phyloP scores from a whole-genome alignment of 352 stramenopile genomes.

The Phytophthora tentaculata region DNA sequence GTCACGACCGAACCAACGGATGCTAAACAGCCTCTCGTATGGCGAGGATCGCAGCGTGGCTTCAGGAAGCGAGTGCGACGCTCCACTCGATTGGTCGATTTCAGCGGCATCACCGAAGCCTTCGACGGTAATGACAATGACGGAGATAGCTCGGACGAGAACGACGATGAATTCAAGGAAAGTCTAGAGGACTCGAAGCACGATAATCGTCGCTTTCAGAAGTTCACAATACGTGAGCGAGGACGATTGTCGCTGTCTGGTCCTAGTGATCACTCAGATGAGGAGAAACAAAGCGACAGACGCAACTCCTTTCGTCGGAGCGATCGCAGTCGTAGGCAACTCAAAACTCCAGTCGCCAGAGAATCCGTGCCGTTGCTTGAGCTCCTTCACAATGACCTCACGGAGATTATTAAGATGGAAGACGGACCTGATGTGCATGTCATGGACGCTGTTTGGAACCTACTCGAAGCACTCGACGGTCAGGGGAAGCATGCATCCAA shows the following conservation, averaged over 20 bases:
- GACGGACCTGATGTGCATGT: conserved; percentile 25
- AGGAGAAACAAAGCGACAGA: conserved; percentile 4
- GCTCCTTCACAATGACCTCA: conserved; percentile 52
- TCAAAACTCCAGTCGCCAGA: conserved; percentile 18
- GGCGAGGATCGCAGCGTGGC: conserved; percentile 19
- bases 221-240: conserved; percentile 53
- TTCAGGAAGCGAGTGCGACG: conserved; percentile 14
- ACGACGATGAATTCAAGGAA: conserved; percentile 14
- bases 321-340: conserved; percentile 18
- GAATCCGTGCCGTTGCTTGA: conserved; percentile 40
- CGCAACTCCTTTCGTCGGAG: conserved; percentile 18
- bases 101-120: conserved; percentile 56
- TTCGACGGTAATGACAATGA: conserved; percentile 49
- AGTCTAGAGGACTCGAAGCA: conserved; percentile 8
- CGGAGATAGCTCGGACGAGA: conserved; percentile 26
- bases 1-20: conserved; percentile 9
- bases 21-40: conserved; percentile 4
- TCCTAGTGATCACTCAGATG: conserved; percentile 14
- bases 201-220: conserved; percentile 36
- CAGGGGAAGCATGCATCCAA: conserved; percentile 33
- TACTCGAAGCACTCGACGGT: conserved; percentile 62
- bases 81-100: conserved; percentile 49
- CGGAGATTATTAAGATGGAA: conserved; percentile 65
- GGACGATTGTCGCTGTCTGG: conserved; percentile 43
- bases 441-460: conserved; percentile 55